These are phyloP conservation scores for Tulasnella sp. DNA, from an alignment of 768 basidiomycete genomes.

Conservation along the genomic window DNA sequence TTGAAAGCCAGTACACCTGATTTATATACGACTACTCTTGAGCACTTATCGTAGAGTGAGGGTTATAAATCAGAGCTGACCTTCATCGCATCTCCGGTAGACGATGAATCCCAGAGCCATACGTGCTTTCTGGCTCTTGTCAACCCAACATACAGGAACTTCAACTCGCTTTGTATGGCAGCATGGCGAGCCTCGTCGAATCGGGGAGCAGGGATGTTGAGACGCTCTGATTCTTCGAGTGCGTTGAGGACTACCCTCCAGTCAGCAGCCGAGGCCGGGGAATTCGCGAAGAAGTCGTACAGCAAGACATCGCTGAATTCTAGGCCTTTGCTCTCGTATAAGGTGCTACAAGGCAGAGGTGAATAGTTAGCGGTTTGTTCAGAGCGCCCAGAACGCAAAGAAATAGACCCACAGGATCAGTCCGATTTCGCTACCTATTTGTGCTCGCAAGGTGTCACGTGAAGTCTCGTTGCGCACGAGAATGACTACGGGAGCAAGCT, in stretches of 20 bases:
- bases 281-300: conserved; percentile 66
- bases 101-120: conserved; percentile 16
- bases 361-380: not conserved
- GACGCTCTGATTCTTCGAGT: not conserved
- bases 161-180: conserved; percentile 9
- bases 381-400: not conserved
- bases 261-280: conserved; percentile 36
- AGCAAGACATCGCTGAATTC: conserved; percentile 1
- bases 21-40: not conserved
- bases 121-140: conserved; percentile 13
- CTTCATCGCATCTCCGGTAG: not conserved
- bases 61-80: not conserved
- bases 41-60: not conserved
- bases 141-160: conserved; percentile 15
- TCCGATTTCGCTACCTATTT: not conserved
- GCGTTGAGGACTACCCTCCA: conserved; percentile 45
- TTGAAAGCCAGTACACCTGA: not conserved
- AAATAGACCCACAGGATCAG: not conserved
- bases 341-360: not conserved
- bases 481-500: not conserved
- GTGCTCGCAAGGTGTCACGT: not conserved
- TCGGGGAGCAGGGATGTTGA: not conserved
- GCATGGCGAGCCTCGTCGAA: conserved; percentile 7
- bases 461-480: not conserved
- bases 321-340: conserved; percentile 1